These are phyloP conservation scores for Microbotryum scabiosae DNA, from an alignment of 1,284 basidiomycete species.

Conservation along the genomic window DNA sequence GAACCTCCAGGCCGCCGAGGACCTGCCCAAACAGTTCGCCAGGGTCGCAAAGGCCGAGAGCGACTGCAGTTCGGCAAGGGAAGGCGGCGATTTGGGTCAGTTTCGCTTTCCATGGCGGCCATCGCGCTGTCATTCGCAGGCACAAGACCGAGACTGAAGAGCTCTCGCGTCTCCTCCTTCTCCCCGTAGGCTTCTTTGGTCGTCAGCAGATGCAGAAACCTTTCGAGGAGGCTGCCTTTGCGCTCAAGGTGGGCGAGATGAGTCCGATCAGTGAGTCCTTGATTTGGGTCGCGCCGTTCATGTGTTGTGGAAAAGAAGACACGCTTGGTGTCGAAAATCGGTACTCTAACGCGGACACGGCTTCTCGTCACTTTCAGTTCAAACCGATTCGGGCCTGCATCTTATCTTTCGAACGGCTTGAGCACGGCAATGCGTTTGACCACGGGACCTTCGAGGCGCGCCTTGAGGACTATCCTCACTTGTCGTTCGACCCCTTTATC, in stretches of 20 bases:
- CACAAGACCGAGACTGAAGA: neutral
- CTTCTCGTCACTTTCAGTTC: constrained; percentile 45
- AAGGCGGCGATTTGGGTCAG: constrained; percentile 65
- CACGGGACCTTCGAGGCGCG: no score
- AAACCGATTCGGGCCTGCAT: constrained; percentile 94
- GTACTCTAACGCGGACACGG: neutral
- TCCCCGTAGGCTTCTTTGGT: constrained; percentile 57
- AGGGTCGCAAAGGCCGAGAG: constrained; percentile 65
- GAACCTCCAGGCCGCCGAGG: constrained; percentile 38
- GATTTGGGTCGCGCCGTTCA: neutral
- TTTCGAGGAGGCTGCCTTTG: constrained; percentile 87
- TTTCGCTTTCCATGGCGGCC: neutral
- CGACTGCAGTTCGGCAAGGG: constrained; percentile 75
- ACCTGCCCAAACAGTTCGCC: constrained; percentile 51
- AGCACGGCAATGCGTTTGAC: constrained; percentile 15
- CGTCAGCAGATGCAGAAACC: constrained; percentile 93
- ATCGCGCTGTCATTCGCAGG: neutral
- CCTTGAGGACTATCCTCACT: no score
- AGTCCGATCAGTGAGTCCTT: constrained; percentile 53
- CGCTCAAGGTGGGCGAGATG: constrained; percentile 69
- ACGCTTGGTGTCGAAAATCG: no score
- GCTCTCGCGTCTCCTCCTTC: neutral
- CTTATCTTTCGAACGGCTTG: constrained; percentile 81
- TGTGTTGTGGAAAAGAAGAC: neutral
- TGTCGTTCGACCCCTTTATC: no score